Conservation (phyloP, 2,329 filamentous ascomycete genomes). For the Iodosphaeria phyllophila region DNA sequence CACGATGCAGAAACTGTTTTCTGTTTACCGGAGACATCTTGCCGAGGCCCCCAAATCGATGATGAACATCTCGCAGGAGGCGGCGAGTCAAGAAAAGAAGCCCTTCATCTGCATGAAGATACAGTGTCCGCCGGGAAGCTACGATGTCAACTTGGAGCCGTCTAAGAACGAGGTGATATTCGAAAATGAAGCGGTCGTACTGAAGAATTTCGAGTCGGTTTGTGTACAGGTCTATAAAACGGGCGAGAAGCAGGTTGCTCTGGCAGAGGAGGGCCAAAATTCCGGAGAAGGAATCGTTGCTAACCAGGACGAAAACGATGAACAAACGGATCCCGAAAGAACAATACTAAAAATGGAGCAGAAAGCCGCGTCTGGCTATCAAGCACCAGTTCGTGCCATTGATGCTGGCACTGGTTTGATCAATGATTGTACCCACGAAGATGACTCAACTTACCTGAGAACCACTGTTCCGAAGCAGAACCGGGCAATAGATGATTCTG, state of each 20-base stretch:
- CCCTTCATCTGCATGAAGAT: slow-evolving; percentile 49
- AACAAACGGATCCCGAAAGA: slow-evolving; percentile 1
- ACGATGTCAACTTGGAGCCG: slow-evolving; percentile 56
- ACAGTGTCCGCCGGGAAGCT: slow-evolving; percentile 38
- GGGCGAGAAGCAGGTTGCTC: not conserved
- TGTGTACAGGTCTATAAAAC: slow-evolving; percentile 20
- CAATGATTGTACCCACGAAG: slow-evolving; percentile 2
- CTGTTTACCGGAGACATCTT: slow-evolving; percentile 31
- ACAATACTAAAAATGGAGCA: not conserved
- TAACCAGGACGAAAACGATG: too few species aligned
- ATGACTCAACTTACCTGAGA: not conserved
- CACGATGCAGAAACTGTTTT: slow-evolving; percentile 38
- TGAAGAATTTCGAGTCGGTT: slow-evolving; percentile 26
- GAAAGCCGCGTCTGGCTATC: not conserved
- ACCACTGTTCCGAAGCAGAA: not conserved
- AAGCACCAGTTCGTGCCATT: not conserved
- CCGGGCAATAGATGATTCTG: too few species aligned
- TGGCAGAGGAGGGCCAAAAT: not conserved
- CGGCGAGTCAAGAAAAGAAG: slow-evolving; percentile 18
- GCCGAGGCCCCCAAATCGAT: too few species aligned
- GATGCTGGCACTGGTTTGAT: not conserved
- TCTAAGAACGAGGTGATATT: slow-evolving; percentile 58
- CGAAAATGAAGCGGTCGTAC: slow-evolving; percentile 26
- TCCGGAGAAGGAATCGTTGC: too few species aligned
- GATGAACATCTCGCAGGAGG: slow-evolving; percentile 16